phyloP scores from a whole-genome alignment of 352 stramenopile genomes.

The Plasmopara muralis region DNA sequence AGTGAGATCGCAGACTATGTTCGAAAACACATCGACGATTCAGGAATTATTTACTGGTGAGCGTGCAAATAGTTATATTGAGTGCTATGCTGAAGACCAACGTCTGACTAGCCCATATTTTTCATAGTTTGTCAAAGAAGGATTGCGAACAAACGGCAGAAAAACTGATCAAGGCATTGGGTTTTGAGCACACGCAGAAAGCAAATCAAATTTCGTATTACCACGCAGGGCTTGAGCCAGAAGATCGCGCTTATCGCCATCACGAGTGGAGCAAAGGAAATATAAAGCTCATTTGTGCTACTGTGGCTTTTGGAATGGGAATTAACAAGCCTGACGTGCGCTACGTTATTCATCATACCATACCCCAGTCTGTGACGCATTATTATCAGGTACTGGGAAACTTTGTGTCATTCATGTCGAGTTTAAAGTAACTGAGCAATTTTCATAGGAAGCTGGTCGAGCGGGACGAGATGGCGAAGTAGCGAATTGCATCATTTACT shows the following conservation, averaged over 20 bases:
- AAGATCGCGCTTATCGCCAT: slow-evolving; percentile 69
- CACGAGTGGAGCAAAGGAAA: slow-evolving; percentile 87
- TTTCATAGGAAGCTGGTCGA: slow-evolving; percentile 65
- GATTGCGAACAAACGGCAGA: slow-evolving; percentile 79
- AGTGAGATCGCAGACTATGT: slow-evolving; percentile 74
- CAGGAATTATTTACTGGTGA: slow-evolving; percentile 87
- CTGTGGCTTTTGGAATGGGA: slow-evolving; percentile 84
- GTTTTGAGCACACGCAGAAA: slow-evolving; percentile 63
- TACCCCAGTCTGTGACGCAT: slow-evolving; percentile 83
- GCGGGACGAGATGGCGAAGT: slow-evolving; percentile 78
- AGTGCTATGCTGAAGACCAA: too few species aligned
- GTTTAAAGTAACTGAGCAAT: slow-evolving; percentile 2
- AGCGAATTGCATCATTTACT: slow-evolving; percentile 83
- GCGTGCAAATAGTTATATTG: background rate
- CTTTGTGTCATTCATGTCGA: background rate
- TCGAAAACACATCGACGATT: slow-evolving; percentile 76
- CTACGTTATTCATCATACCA: slow-evolving; percentile 87
- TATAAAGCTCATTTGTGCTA: slow-evolving; percentile 86
- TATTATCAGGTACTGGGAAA: slow-evolving; percentile 75
- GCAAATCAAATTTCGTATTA: slow-evolving; percentile 78
- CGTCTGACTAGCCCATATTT: background rate
- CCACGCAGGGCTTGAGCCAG: slow-evolving; percentile 67
- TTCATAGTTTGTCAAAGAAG: slow-evolving; percentile 74
- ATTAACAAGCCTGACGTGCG: slow-evolving; percentile 87
- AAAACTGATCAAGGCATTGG: slow-evolving; percentile 73